A percentile compares a stretch with the other conserved stretches of the same genome.
Conservation (phyloP, 192 early-diverging fungal genomes). For the Coemansia brasiliensis region DNA sequence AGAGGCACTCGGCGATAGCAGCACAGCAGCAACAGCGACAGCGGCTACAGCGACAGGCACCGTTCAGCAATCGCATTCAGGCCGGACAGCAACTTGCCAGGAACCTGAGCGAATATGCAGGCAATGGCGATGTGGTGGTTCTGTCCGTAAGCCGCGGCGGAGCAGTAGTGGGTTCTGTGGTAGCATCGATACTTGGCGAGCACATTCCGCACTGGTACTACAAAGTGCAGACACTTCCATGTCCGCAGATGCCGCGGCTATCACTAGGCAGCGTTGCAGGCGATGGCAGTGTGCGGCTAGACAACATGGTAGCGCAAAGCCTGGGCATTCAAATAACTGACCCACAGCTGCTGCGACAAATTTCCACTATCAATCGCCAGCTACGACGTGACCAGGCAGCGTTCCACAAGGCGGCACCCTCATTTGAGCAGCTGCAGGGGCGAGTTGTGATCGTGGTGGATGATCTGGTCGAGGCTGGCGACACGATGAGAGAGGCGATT, state of each 20-base stretch:
- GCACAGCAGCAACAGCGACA: neutral
- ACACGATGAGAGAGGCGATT: constrained; percentile 54
- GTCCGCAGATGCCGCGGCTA: constrained; percentile 35
- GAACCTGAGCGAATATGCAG: constrained; percentile 33
- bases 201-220: constrained; percentile 41
- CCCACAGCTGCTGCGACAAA: constrained; percentile 11
- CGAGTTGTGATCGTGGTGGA: constrained; percentile 51
- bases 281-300: constrained; percentile 50
- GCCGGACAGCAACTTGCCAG: constrained; percentile 42
- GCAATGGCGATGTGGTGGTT: constrained; percentile 21
- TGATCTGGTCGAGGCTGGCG: constrained; percentile 53
- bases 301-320: constrained; percentile 37
- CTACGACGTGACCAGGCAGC: constrained; percentile 27
- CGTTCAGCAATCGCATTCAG: constrained; percentile 44
- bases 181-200: constrained; percentile 25
- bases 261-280: constrained; percentile 54
- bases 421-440: constrained; percentile 7
- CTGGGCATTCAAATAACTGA: constrained; percentile 18
- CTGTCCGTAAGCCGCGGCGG: constrained; percentile 52
- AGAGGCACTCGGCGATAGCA: neutral
- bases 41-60: constrained; percentile 13
- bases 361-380: constrained; percentile 16
- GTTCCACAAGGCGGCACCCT: constrained; percentile 16
- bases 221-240: constrained; percentile 37
- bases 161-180: constrained; percentile 38